A percentile compares a stretch with the other conserved stretches of the same genome.
Evolutionary conservation across 148 eudicot genomes (phyloP).

Genomic region (Rhododendron simsii): DNA sequence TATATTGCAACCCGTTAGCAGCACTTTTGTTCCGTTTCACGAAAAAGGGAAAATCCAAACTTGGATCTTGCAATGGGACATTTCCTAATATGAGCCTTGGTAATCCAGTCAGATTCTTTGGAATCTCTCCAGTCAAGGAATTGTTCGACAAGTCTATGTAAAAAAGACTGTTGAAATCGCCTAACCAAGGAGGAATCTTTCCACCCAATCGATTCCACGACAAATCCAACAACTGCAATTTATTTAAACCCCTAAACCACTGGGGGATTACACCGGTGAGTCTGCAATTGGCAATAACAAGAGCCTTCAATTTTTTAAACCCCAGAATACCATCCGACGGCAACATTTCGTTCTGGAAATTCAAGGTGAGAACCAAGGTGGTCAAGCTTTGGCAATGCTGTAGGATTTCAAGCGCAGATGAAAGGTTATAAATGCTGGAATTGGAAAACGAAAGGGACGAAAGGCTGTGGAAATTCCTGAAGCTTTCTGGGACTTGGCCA

Average conservation of each 20-base stretch:
- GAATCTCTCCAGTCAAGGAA: conserved; percentile 24
- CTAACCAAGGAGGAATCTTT: conserved; percentile 25
- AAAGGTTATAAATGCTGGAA: conserved; percentile 14
- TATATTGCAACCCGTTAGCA: conserved; percentile 20
- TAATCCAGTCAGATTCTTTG: conserved; percentile 19
- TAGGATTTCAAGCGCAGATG: conserved; percentile 18
- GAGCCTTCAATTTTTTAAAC: conserved; percentile 16
- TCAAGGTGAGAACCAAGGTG: conserved; percentile 26
- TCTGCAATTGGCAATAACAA: conserved; percentile 22
- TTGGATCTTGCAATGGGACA: conserved; percentile 13
- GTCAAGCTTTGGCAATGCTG: conserved; percentile 28
- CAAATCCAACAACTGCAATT: conserved; percentile 32
- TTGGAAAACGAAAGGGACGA: conserved; percentile 16
- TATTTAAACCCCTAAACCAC: conserved; percentile 20
- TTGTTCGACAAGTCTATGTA: conserved; percentile 33
- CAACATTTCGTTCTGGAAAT: conserved; percentile 16
- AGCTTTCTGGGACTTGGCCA: conserved; percentile 26
- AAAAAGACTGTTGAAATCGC: conserved; percentile 19
- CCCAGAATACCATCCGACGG: conserved; percentile 11
- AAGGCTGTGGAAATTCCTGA: conserved; percentile 16
- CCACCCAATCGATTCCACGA: conserved; percentile 29
- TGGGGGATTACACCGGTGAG: conserved; percentile 29
- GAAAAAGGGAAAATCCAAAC: conserved; percentile 19
- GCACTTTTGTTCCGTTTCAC: conserved; percentile 11
- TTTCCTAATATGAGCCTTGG: conserved; percentile 14